These are phyloP conservation scores for Suillus subluteus DNA, from an alignment of 768 basidiomycete species.

Conservation along the genomic window DNA sequence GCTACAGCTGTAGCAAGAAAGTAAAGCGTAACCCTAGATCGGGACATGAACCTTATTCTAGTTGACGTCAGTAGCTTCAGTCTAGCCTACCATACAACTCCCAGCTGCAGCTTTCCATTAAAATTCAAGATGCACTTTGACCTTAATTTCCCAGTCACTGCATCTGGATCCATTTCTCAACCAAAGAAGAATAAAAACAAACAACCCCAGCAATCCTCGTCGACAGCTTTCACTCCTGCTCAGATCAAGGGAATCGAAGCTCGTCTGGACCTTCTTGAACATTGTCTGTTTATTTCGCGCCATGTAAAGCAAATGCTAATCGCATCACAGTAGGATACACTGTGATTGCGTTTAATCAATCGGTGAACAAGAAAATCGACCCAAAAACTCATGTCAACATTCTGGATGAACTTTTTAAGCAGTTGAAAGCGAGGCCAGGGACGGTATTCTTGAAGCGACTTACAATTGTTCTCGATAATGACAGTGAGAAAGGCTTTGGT, in stretches of 20 bases:
- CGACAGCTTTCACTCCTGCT: slow-evolving; percentile 49
- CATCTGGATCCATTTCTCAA: slow-evolving; percentile 16
- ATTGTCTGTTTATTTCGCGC: slow-evolving; percentile 52
- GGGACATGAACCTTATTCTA: neutral
- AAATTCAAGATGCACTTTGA: slow-evolving; percentile 61
- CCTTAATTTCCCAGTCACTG: slow-evolving; percentile 60
- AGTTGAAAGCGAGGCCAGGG: slow-evolving; percentile 59
- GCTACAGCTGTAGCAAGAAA: too few relatives aligned
- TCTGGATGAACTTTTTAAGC: slow-evolving; percentile 60
- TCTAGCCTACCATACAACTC: neutral
- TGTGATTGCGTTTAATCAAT: slow-evolving; percentile 77
- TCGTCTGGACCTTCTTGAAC: slow-evolving; percentile 69
- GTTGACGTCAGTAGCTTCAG: neutral
- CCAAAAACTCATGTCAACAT: slow-evolving; percentile 69
- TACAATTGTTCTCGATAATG: slow-evolving; percentile 80
- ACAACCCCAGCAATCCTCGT: slow-evolving; percentile 38
- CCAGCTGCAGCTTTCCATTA: neutral
- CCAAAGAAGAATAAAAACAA: slow-evolving; percentile 35
- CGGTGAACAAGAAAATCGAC: slow-evolving; percentile 71
- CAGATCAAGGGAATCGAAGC: slow-evolving; percentile 64
- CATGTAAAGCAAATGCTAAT: slow-evolving; percentile 10
- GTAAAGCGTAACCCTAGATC: neutral
- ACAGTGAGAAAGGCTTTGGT: slow-evolving; percentile 86
- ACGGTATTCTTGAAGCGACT: slow-evolving; percentile 74
- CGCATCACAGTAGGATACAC: slow-evolving; percentile 77